Conservation (phyloP, 225 moss, liverwort and hornwort species). For the Pseudoscleropodium purum region DNA sequence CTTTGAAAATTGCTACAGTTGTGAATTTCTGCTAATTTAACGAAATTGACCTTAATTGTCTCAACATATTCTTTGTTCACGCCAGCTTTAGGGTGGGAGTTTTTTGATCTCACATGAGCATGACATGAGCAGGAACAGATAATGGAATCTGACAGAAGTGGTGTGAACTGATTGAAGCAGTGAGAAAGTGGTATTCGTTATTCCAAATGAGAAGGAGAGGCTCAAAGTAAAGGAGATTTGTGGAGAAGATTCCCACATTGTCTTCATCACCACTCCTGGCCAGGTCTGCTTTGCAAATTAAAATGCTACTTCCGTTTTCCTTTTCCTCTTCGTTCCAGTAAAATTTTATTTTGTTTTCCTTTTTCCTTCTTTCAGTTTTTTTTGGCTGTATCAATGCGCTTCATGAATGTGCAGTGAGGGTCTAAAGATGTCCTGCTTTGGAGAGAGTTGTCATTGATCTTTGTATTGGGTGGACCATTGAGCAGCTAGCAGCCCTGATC, state of each 20-base stretch:
- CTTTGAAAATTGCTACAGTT: not conserved
- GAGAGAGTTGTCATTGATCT: not conserved
- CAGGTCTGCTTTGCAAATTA: conserved; percentile 39
- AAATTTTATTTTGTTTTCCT: not conserved
- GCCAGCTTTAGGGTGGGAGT: not conserved
- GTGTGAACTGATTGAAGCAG: conserved; percentile 27
- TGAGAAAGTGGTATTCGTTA: conserved; percentile 60
- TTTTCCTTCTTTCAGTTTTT: too few species aligned
- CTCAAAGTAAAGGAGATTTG: conserved; percentile 50
- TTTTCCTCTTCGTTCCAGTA: not conserved
- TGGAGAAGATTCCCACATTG: conserved; percentile 58
- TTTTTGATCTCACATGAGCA: not conserved
- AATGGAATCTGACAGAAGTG: not conserved
- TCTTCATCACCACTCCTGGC: conserved; percentile 90
- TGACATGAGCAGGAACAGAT: not conserved
- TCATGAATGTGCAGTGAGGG: not conserved
- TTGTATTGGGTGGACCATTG: conserved; percentile 1
- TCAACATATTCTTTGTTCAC: not conserved
- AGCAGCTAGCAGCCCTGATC: conserved; percentile 54
- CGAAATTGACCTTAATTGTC: not conserved
- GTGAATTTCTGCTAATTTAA: not conserved
- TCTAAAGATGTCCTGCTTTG: not conserved
- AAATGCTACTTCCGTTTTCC: not conserved
- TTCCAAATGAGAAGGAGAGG: conserved; percentile 67
- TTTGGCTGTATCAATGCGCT: too few species aligned